Evolutionary conservation across 345 rosid species (phyloP).

Genomic region (Camelina sativa): DNA sequence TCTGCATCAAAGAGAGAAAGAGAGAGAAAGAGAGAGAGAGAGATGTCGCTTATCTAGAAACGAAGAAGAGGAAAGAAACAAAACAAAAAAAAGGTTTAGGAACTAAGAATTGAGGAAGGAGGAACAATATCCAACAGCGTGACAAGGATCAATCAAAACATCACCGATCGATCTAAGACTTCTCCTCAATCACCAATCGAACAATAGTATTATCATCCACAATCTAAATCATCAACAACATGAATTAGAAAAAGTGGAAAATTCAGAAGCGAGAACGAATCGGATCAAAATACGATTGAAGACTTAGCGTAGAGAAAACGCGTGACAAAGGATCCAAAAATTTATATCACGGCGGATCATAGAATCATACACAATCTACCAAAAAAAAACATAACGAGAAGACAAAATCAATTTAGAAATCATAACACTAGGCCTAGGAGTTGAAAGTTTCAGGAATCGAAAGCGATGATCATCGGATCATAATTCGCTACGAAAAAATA

Average conservation of each 20-base stretch:
- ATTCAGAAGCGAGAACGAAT: not conserved
- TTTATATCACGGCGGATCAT: not conserved
- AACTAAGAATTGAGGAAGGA: not conserved
- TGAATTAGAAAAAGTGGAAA: not conserved
- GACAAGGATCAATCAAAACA: conserved; percentile 3
- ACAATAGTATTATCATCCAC: too few species aligned
- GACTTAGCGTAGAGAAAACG: conserved; percentile 10
- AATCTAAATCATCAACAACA: not conserved
- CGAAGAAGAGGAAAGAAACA: not conserved
- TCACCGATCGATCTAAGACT: not conserved
- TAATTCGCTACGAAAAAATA: not conserved
- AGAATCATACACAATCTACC: not conserved
- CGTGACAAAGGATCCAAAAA: too few species aligned
- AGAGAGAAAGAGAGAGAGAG: too few species aligned
- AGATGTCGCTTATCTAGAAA: not conserved
- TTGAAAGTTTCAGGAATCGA: not conserved
- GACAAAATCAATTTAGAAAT: not conserved
- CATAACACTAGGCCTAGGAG: not conserved
- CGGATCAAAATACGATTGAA: not conserved
- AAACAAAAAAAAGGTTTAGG: too few species aligned
- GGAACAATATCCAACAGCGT: not conserved
- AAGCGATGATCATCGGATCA: not conserved
- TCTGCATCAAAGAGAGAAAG: not conserved
- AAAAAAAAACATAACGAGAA: not conserved
- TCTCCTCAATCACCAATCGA: too few species aligned